Evolutionary conservation across 176 grass and related monocot genomes (phyloP).

Genomic region (Oryza longistaminata): DNA sequence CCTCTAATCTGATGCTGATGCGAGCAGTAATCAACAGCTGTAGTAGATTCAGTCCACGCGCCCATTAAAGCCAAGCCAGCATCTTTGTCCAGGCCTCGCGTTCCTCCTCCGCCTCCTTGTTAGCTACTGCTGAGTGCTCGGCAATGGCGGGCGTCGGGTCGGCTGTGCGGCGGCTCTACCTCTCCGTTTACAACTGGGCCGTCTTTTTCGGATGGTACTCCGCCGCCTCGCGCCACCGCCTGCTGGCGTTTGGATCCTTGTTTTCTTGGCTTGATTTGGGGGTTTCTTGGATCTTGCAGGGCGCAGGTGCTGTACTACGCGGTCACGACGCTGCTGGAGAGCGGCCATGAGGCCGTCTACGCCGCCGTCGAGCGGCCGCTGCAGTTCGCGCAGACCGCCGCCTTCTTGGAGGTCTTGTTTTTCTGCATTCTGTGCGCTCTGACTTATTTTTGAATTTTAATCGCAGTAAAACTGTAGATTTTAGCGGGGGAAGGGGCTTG

Average conservation of each 20-base stretch:
- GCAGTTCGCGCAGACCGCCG: slow-evolving; percentile 52
- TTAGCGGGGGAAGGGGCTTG: background rate
- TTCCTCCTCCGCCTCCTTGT: background rate
- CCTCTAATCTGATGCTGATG: background rate
- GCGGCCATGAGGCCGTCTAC: slow-evolving; percentile 45
- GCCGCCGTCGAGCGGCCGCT: slow-evolving; percentile 50
- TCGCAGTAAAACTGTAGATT: background rate
- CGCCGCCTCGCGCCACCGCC: background rate
- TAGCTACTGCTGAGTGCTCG: background rate
- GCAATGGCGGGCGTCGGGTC: slow-evolving; percentile 37
- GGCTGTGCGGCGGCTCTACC: slow-evolving; percentile 47
- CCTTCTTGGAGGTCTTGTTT: slow-evolving; percentile 43
- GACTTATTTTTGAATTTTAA: background rate
- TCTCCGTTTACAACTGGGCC: slow-evolving; percentile 54
- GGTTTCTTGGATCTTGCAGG: slow-evolving; percentile 35
- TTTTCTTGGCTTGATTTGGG: slow-evolving; percentile 19
- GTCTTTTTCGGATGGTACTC: slow-evolving; percentile 55
- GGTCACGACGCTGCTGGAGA: slow-evolving; percentile 3
- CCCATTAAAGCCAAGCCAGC: background rate
- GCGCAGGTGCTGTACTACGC: slow-evolving; percentile 51
- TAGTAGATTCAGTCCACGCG: background rate
- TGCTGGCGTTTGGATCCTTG: background rate
- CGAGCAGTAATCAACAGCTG: background rate
- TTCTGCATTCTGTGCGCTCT: background rate
- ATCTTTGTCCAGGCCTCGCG: background rate